phyloP scores from a whole-genome alignment of 108 stramenopile genomes.

The Cyclotella kingstonii region DNA sequence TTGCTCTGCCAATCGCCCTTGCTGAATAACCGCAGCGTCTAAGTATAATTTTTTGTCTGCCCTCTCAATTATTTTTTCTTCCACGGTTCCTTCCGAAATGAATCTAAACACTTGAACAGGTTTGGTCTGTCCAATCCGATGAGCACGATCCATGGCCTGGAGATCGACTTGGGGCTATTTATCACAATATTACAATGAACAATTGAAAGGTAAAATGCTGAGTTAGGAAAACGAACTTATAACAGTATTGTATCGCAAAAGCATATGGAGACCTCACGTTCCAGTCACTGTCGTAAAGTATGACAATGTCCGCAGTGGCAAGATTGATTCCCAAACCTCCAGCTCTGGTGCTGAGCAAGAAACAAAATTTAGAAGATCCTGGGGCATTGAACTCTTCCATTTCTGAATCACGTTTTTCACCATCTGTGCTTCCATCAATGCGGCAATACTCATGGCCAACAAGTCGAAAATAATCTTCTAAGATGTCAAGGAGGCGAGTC shows the following conservation, averaged over 20 bases:
- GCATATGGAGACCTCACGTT: conserved; percentile 6
- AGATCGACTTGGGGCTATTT: conserved; percentile 85
- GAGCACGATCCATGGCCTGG: conserved; percentile 97
- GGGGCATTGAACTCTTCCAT: conserved; percentile 96
- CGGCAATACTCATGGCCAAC: conserved; percentile 90
- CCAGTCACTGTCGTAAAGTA: conserved; percentile 89
- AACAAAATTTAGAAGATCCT: conserved; percentile 89
- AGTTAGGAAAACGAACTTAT: too few relatives aligned
- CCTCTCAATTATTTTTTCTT: conserved; percentile 98
- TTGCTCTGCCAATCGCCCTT: conserved; percentile 92
- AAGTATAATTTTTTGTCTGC: conserved; percentile 98
- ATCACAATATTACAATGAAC: conserved; percentile 8
- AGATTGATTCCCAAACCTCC: conserved; percentile 99
- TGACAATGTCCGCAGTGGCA: conserved; percentile 97
- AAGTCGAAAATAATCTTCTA: conserved; percentile 92
- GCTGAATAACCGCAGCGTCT: conserved; percentile 99
- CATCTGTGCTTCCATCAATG: conserved; percentile 96
- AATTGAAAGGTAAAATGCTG: not conserved
- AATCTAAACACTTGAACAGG: conserved; percentile 98
- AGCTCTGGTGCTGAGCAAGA: conserved; percentile 94
- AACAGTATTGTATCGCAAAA: not conserved
- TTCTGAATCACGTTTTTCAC: conserved; percentile 90
- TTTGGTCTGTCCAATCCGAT: conserved; percentile 96
- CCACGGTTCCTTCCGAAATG: conserved; percentile 95
- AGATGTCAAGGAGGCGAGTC: conserved; percentile 94